Percentiles rank a stretch among this genome's conserved stretches.
These are phyloP conservation scores for Meyerozyma athensensis DNA, from an alignment of 1,139 yeast genomes.

Conservation along the genomic window DNA sequence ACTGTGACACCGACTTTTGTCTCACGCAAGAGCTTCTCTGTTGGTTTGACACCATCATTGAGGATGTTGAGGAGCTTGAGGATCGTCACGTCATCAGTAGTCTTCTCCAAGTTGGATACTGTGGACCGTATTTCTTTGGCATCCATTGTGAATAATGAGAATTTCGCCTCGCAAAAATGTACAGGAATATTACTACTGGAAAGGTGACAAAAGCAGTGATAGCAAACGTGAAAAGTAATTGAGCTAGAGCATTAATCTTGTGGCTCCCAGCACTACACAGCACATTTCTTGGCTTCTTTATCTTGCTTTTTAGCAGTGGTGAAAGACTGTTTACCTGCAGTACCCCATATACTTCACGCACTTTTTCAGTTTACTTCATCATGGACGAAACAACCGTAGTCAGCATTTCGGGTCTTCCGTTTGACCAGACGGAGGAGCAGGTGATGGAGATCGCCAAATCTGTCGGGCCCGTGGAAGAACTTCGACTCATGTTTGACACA, in stretches of 20 bases:
- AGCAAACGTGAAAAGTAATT: too few relatives aligned
- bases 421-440: conserved; percentile 76
- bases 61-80: conserved; percentile 63
- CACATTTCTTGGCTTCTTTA: too few relatives aligned
- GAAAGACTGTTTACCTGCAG: neutral
- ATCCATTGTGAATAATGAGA: conserved; percentile 44
- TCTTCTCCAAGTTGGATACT: conserved; percentile 68
- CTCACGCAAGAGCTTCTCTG: conserved; percentile 78
- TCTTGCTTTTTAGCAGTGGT: neutral
- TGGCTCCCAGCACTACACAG: too few relatives aligned
- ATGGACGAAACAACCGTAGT: conserved; percentile 26
- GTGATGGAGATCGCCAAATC: conserved; percentile 71
- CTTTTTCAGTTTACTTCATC: neutral
- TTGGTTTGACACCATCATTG: conserved; percentile 72
- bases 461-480: conserved; percentile 80
- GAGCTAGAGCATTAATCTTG: too few relatives aligned
- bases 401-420: conserved; percentile 36
- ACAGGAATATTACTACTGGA: too few relatives aligned
- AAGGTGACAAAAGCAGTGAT: too few relatives aligned
- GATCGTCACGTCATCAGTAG: conserved; percentile 62
- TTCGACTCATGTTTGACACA: conserved; percentile 78
- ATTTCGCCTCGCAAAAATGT: conserved; percentile 1
- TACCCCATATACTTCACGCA: too few relatives aligned
- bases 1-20: conserved; percentile 99
- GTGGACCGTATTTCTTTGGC: conserved; percentile 68